Evolutionary conservation across 176 grass and related monocot genomes (phyloP), one percentile per base, ranked within the genome.

Genomic region (Typha latifolia): DNA sequence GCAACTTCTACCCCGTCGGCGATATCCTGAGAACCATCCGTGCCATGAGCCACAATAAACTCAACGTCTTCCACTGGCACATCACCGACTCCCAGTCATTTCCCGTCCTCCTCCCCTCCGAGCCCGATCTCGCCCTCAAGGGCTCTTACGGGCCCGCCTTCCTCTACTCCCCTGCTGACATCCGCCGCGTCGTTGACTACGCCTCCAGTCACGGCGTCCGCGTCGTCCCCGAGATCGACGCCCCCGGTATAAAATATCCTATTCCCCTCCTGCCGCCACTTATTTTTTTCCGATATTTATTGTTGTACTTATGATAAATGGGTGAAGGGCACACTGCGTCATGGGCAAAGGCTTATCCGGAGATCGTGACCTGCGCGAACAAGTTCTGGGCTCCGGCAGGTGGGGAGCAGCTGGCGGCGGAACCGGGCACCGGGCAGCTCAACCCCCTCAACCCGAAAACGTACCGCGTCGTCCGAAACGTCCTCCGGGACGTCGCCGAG

Each of bases 21-120:
- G 88, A 88, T 61, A 84, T 97, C 76, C 62, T 97, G 10, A 82
- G 72, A 59, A 90, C 88, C 64, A 66, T 97, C 63, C 81, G 85
- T 32, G 93, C 88, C 69, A 92, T 97, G 88, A 87, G 78, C 19
- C 72, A 82, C 79, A 92, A 92, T 78, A 92, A 97, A 89, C 83
- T 97, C 75, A 97, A 97, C 48, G 83, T 97, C 63, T 89, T 92
- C 77, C 88, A 97, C 47, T 90, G 83, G 93, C 85, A 89, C 72
- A 77, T 96, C 84, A 86, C 93, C 7, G 93, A 96, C 65, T 75
- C 93, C 4, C 93, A 96, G 47, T 91, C 93, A 24, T 96, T 96
- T 76, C 93, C 88, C 32, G 51, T 96, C 72, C 70, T 84, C 21
- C 85, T 96, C 37, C 85, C 85, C n/a, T 84, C 82, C 9, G 93